Percentiles rank a stretch among this genome's conserved stretches.
These are phyloP conservation scores for Sporothrix dimorphospora DNA, from an alignment of 2,329 filamentous ascomycete genomes.

Conservation along the genomic window DNA sequence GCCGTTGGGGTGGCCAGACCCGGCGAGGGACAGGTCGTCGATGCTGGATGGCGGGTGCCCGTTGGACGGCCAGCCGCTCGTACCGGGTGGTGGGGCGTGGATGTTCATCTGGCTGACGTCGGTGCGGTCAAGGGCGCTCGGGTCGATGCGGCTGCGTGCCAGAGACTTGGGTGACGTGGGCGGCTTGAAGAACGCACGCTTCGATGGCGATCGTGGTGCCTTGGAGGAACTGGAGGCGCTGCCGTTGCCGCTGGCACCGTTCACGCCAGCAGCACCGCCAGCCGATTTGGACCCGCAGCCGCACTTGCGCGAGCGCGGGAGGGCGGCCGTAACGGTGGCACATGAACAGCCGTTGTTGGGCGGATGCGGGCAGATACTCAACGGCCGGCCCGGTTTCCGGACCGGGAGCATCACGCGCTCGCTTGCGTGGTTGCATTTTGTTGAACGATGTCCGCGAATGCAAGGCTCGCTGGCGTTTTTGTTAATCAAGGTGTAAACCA, in stretches of 20 bases:
- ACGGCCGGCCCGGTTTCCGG: constrained; percentile 70
- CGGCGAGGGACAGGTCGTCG: not conserved
- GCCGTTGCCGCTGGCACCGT: constrained; percentile 33
- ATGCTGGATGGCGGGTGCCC: not conserved
- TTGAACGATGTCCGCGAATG: constrained; percentile 75
- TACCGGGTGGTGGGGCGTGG: constrained; percentile 6
- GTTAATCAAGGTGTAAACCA: not conserved
- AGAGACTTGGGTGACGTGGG: constrained; percentile 43
- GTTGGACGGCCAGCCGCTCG: constrained; percentile 20
- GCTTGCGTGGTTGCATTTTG: constrained; percentile 70
- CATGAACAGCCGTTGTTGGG: constrained; percentile 64
- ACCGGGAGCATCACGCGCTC: constrained; percentile 72
- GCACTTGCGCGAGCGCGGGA: constrained; percentile 62
- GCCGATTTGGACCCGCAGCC: constrained; percentile 44
- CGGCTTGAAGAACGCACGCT: constrained; percentile 41
- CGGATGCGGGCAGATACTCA: constrained; percentile 71
- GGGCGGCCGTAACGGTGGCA: constrained; percentile 65
- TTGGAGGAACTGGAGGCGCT: constrained; percentile 6
- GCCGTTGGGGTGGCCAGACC: not conserved
- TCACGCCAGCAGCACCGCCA: not conserved
- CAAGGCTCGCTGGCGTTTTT: constrained; percentile 63
- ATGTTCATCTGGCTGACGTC: constrained; percentile 40
- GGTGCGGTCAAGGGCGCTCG: constrained; percentile 54
- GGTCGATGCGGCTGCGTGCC: constrained; percentile 50
- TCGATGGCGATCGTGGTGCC: constrained; percentile 42